Evolutionary conservation across 805 yeast genomes (phyloP).

Genomic region (Clavispora carvajalis): DNA sequence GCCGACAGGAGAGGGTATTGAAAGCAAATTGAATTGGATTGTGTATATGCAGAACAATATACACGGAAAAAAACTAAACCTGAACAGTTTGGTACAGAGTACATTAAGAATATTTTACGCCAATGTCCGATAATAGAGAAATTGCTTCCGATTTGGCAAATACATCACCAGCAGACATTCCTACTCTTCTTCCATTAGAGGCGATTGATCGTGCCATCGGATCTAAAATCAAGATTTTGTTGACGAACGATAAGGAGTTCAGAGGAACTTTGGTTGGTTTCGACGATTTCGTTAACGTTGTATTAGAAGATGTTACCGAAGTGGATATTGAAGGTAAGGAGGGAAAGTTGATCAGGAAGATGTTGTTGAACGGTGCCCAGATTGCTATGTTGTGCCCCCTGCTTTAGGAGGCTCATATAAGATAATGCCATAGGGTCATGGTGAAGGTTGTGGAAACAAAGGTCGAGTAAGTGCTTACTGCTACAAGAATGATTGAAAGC

Average conservation of each 20-base stretch:
- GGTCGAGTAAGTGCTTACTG: too few species aligned
- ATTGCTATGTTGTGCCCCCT: constrained; percentile 53
- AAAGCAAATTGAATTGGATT: background rate
- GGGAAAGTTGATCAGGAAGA: constrained; percentile 45
- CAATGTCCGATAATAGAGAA: background rate
- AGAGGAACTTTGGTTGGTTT: constrained; percentile 87
- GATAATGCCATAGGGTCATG: background rate
- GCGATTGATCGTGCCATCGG: constrained; percentile 86
- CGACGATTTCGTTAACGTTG: constrained; percentile 92
- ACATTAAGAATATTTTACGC: background rate
- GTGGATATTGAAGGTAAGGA: constrained; percentile 39
- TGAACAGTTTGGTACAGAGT: background rate
- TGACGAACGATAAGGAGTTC: constrained; percentile 65
- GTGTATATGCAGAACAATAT: background rate
- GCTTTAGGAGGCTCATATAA: background rate
- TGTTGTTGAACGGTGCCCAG: constrained; percentile 68
- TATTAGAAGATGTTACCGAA: constrained; percentile 76
- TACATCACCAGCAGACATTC: background rate
- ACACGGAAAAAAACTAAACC: background rate
- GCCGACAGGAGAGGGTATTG: background rate
- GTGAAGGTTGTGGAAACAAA: too few species aligned
- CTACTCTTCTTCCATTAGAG: constrained; percentile 62
- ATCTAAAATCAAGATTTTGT: constrained; percentile 66
- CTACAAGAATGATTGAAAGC: too few species aligned
- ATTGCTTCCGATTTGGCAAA: background rate